phyloP scores from a whole-genome alignment of 495 filamentous ascomycete genomes.

The Neurospora sublineolata region DNA sequence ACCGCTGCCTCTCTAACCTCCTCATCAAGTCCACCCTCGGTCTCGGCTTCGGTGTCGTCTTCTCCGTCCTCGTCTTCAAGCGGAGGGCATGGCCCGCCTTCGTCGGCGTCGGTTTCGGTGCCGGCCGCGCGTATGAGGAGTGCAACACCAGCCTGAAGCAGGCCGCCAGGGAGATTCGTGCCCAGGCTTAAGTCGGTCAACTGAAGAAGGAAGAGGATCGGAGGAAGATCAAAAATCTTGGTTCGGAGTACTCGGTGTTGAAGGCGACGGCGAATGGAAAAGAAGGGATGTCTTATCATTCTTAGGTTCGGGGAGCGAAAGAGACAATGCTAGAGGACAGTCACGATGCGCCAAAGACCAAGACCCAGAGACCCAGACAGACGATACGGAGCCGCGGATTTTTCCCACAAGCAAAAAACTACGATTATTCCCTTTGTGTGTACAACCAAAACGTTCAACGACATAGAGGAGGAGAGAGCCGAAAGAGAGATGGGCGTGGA shows the following conservation, averaged over 20 bases:
- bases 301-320: background rate
- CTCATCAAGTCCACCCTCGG: conserved; percentile 91
- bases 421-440: background rate
- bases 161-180: conserved; percentile 39
- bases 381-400: background rate
- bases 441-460: background rate
- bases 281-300: background rate
- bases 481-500: background rate
- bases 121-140: conserved; percentile 92
- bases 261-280: background rate
- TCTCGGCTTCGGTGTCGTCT: conserved; percentile 90
- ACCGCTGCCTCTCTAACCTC: conserved; percentile 90
- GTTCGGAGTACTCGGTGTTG: background rate
- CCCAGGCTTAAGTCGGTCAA: conserved; percentile 21
- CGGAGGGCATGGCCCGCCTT: conserved; percentile 91
- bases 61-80: conserved; percentile 96
- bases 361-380: background rate
- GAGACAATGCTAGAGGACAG: background rate
- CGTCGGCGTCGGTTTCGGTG: conserved; percentile 86
- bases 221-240: background rate
- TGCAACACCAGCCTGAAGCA: conserved; percentile 57
- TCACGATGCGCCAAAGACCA: background rate
- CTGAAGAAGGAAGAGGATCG: background rate
- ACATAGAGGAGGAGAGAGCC: background rate
- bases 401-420: background rate